phyloP scores from a whole-genome alignment of 345 rosid genomes.

The Linum tenue region DNA sequence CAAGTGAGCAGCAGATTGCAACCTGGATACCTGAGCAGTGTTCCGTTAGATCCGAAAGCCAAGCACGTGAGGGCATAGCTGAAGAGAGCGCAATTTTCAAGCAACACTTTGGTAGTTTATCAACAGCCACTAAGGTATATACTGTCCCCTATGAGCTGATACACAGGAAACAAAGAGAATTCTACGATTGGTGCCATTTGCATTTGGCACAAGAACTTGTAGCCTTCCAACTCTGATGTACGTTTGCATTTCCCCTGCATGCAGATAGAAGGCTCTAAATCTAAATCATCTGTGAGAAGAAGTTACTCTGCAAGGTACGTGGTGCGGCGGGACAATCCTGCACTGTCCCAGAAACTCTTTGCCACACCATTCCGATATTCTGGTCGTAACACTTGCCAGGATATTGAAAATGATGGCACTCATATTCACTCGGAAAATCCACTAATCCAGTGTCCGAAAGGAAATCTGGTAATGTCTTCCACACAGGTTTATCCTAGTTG shows the following conservation, averaged over 20 bases:
- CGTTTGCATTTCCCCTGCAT: constrained; percentile 3
- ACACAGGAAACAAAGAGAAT: neutral
- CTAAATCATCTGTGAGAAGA: constrained; percentile 37
- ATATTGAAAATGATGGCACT: constrained; percentile 19
- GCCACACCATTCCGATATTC: constrained; percentile 29
- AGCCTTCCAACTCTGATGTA: neutral
- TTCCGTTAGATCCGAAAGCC: constrained; percentile 17
- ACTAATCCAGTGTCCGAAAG: constrained; percentile 12
- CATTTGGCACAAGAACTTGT: neutral
- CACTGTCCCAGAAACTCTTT: constrained; percentile 33
- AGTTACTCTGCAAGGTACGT: constrained; percentile 48
- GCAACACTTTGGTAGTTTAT: constrained; percentile 48
- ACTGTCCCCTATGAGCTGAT: neutral
- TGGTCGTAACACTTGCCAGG: constrained; percentile 16
- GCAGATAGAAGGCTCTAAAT: constrained; percentile 32
- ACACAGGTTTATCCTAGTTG: constrained; percentile 31
- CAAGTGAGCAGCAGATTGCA: constrained; percentile 8
- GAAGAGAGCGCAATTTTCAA: constrained; percentile 39
- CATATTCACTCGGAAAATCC: constrained; percentile 21
- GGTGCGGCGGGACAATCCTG: constrained; percentile 34
- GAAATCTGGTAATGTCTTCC: constrained; percentile 14
- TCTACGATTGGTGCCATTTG: neutral
- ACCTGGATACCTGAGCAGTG: constrained; percentile 15
- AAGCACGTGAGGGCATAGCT: constrained; percentile 23
- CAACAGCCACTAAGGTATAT: constrained; percentile 37